Percentiles rank a stretch among this genome's conserved stretches.
These are phyloP conservation scores for Hansenula lynferdii DNA, from an alignment of 1,139 yeast species.

Conservation along the genomic window DNA sequence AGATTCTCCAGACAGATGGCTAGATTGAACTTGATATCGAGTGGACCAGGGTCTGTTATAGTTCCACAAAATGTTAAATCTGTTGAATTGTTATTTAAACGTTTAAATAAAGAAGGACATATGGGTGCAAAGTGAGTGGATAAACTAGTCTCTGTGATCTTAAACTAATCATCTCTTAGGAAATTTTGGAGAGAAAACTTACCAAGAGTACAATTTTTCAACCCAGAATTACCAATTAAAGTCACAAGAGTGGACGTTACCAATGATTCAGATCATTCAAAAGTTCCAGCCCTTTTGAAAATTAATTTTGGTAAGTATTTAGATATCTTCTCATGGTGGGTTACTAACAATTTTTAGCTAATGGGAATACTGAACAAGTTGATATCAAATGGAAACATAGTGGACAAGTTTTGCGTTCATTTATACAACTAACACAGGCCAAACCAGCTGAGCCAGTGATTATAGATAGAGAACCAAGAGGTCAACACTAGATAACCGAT, in stretches of 20 bases:
- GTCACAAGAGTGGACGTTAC: constrained; percentile 49
- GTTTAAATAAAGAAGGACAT: constrained; percentile 40
- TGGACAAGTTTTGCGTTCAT: constrained; percentile 33
- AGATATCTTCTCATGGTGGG: background rate
- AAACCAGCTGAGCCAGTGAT: constrained; percentile 11
- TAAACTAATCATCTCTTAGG: constrained; percentile 19
- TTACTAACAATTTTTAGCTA: constrained; percentile 9
- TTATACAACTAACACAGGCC: constrained; percentile 32
- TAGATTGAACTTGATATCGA: constrained; percentile 36
- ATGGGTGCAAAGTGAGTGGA: constrained; percentile 38
- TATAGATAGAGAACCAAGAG: background rate
- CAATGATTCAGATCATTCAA: constrained; percentile 27
- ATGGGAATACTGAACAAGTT: constrained; percentile 30
- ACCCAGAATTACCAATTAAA: constrained; percentile 60
- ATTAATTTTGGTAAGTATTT: constrained; percentile 21
- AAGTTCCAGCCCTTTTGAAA: constrained; percentile 40
- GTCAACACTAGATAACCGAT: background rate
- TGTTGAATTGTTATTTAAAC: constrained; percentile 40
- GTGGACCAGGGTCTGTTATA: constrained; percentile 40
- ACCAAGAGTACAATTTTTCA: constrained; percentile 79
- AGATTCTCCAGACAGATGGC: constrained; percentile 35
- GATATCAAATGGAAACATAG: constrained; percentile 35
- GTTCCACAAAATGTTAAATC: constrained; percentile 32
- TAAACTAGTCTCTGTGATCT: background rate
- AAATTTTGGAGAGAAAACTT: constrained; percentile 69